phyloP scores from a whole-genome alignment of 2,329 filamentous ascomycete species.

The Didymosphaeria variabile region DNA sequence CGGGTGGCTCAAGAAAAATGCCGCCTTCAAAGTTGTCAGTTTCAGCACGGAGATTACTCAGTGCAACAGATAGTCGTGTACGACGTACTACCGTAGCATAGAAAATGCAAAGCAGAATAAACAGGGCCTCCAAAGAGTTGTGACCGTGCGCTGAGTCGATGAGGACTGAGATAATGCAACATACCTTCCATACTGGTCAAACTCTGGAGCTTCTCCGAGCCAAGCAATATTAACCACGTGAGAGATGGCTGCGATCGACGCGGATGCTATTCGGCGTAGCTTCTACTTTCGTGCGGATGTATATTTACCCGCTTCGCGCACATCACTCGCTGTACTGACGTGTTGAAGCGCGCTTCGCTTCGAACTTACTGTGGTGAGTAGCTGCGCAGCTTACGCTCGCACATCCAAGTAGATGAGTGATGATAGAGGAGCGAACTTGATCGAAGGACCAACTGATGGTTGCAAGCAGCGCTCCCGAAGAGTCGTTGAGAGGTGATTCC shows the following conservation, averaged over 20 bases:
- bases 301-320: background rate
- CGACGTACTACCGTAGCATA: too few relatives aligned
- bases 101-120: too few relatives aligned
- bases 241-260: background rate
- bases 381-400: background rate
- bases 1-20: background rate
- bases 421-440: background rate
- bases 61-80: too few relatives aligned
- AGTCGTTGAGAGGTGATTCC: background rate
- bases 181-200: background rate
- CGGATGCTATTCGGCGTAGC: background rate
- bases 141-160: background rate
- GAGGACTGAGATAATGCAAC: background rate
- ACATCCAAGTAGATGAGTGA: background rate
- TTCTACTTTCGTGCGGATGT: background rate
- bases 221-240: background rate
- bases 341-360: background rate
- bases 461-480: background rate
- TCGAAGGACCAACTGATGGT: background rate
- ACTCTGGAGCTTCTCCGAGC: background rate
- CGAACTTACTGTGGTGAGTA: too few relatives aligned
- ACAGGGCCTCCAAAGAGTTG: too few relatives aligned
- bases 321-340: background rate
- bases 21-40: conserved; percentile 3
- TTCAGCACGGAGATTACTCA: background rate